These are phyloP conservation scores for Metschnikowia corniflorae DNA, from an alignment of 805 yeast genomes.

Conservation along the genomic window DNA sequence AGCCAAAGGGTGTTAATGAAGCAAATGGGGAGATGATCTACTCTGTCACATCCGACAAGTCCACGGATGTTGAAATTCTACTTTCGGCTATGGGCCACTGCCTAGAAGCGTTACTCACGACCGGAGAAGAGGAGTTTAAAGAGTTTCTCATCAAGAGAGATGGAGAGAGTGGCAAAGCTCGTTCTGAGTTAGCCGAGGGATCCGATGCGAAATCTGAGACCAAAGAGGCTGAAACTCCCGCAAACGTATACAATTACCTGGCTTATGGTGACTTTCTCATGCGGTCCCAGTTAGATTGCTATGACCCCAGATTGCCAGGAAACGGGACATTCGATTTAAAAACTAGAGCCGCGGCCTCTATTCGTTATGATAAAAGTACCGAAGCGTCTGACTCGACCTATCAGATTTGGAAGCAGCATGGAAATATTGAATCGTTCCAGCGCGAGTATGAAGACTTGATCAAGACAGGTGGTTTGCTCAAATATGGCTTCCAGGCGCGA, in stretches of 20 bases:
- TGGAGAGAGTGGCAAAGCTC: constrained; percentile 3
- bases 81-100: constrained; percentile 75
- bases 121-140: constrained; percentile 50
- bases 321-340: constrained; percentile 90
- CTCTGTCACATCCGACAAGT: constrained; percentile 69
- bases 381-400: constrained; percentile 59
- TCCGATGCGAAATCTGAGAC: not conserved
- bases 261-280: constrained; percentile 63
- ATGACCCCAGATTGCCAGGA: constrained; percentile 74
- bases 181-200: constrained; percentile 7
- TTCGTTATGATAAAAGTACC: constrained; percentile 71
- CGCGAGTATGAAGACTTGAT: constrained; percentile 75
- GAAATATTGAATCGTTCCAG: constrained; percentile 75
- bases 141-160: constrained; percentile 23
- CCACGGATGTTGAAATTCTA: constrained; percentile 62
- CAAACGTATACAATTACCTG: constrained; percentile 65
- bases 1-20: constrained; percentile 38
- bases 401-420: constrained; percentile 58
- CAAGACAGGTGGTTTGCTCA: constrained; percentile 67
- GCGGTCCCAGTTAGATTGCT: constrained; percentile 90
- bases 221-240: constrained; percentile 1
- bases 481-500: constrained; percentile 87
- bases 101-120: constrained; percentile 72
- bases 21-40: constrained; percentile 34
- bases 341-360: constrained; percentile 85